Percentiles rank a stretch among this genome's conserved stretches.
Conservation (phyloP, 176 grass and related monocot species). For the Paspalum notatum region DNA sequence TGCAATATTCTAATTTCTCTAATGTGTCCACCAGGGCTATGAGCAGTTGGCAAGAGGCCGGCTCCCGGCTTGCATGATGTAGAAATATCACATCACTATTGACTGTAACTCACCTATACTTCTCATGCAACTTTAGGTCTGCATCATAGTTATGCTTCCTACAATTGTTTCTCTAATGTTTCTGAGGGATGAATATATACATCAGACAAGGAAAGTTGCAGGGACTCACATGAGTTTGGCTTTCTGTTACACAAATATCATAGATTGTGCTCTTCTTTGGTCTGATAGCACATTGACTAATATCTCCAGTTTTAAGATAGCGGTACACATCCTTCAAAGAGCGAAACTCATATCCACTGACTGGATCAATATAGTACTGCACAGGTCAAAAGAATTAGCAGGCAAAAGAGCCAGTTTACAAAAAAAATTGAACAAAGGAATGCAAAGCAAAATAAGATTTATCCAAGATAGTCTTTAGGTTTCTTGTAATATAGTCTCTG, state of each 20-base stretch:
- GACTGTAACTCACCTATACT: constrained; percentile 2
- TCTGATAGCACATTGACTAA: constrained; percentile 44
- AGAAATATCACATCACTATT: constrained; percentile 8
- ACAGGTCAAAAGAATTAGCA: constrained; percentile 38
- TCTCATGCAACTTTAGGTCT: constrained; percentile 7
- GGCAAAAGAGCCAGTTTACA: neutral
- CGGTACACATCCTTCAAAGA: constrained; percentile 70
- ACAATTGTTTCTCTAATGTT: constrained; percentile 27
- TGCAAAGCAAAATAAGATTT: constrained; percentile 23
- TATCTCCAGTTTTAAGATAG: constrained; percentile 65
- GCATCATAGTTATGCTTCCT: constrained; percentile 7
- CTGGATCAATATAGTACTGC: constrained; percentile 76
- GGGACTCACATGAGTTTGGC: constrained; percentile 60
- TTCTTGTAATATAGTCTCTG: neutral
- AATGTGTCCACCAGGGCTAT: constrained; percentile 16
- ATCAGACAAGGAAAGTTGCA: neutral
- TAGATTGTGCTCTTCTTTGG: constrained; percentile 54
- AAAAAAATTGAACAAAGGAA: constrained; percentile 35
- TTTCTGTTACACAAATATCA: constrained; percentile 36
- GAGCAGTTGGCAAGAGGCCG: constrained; percentile 6
- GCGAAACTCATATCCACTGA: constrained; percentile 76
- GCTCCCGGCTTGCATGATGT: constrained; percentile 20
- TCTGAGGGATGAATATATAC: constrained; percentile 16
- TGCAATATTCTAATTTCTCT: constrained; percentile 19
- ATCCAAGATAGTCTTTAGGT: neutral